Evolutionary conservation across 306 rosid species (phyloP), one percentile per base, ranked within the genome.

Genomic region (Cyclanthera cordifolia): DNA sequence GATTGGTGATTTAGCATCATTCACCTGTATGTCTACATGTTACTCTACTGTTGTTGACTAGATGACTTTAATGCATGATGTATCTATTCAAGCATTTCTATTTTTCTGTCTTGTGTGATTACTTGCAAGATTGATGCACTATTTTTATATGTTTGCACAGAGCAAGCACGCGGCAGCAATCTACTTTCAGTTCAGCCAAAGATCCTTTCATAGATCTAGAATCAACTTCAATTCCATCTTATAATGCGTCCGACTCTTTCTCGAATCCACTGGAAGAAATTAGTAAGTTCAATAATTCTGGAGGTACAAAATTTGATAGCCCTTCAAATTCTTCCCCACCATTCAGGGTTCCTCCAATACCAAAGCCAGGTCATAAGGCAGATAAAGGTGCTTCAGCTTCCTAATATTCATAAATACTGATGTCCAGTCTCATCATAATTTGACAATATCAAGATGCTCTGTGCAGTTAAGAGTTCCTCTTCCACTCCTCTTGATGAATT

Each of bases 171-270:
- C 28, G 3, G 74, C 73, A 6, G 49, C 81, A 63, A 75, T 70
- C 87, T n/a, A 43, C 77, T 65, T 69, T 41, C 51, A 21, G 75
- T n/a, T 72, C 86, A 49, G 76, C 75, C 1, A 81, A 73, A 25
- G 97, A 89, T 67, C 97, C 97, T 5, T 87, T 89, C 80, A 65
- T 65, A 21, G 65, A 84, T 27, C 81, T 91, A 59, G 95, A 89
- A 73, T 78, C 91, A 16, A 61, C 83, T 77, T 78, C 90, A 48
- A 64, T 73, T 64, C 57, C 80, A 0, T 54, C 76, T 8, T 71
- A 74, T 69, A 47, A 45, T 17, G 78, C 87, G 63, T 79, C 90
- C 6, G 80, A 82, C 47, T 69, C 79, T 46, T 75, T 82, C 72
- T 72, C 77, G 6, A 87, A 83, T 74, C 76, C 87, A 13, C 68